Percentiles rank a stretch among this genome's conserved stretches.
phyloP scores from a whole-genome alignment of 2,329 filamentous ascomycete genomes.

The Nectriaceae sp. region DNA sequence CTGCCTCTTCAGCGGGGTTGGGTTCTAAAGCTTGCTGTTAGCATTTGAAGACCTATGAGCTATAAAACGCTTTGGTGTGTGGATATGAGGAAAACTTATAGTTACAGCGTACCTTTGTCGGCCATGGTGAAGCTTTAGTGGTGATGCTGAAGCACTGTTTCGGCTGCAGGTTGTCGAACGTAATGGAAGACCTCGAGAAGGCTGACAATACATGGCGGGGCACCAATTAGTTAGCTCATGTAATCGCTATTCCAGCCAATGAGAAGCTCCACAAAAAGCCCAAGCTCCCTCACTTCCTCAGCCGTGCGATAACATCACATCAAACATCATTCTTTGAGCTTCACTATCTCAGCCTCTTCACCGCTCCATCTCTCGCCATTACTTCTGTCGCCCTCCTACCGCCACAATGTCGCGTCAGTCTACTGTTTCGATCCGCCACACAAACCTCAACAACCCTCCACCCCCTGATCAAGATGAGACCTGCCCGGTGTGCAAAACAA shows the following conservation, averaged over 20 bases:
- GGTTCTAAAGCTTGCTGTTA: constrained; percentile 43
- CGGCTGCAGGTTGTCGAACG: constrained; percentile 8
- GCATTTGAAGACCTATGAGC: constrained; percentile 1
- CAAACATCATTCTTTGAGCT: constrained; percentile 8
- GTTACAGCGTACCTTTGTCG: constrained; percentile 38
- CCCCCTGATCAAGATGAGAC: constrained; percentile 60
- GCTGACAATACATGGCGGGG: constrained; percentile 32
- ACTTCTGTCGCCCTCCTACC: not conserved
- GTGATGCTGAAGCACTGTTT: not conserved
- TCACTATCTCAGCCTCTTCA: not conserved
- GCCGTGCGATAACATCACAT: constrained; percentile 24
- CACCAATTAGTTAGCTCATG: no score
- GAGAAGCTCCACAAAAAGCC: constrained; percentile 4
- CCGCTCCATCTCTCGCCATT: not conserved
- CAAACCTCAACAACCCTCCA: constrained; percentile 9
- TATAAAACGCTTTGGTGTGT: not conserved
- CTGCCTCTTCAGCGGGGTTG: constrained; percentile 57
- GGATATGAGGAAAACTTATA: not conserved
- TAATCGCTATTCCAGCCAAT: constrained; percentile 18
- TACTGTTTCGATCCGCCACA: constrained; percentile 29
- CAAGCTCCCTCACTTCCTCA: constrained; percentile 18
- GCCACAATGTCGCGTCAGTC: not conserved
- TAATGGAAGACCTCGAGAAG: constrained; percentile 25
- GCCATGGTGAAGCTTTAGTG: constrained; percentile 36
- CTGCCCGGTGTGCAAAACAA: constrained; percentile 97